Evolutionary conservation across 2,329 filamentous ascomycete species (phyloP), one percentile per base, ranked within the genome.

Genomic region (Fusarium staphyleae): DNA sequence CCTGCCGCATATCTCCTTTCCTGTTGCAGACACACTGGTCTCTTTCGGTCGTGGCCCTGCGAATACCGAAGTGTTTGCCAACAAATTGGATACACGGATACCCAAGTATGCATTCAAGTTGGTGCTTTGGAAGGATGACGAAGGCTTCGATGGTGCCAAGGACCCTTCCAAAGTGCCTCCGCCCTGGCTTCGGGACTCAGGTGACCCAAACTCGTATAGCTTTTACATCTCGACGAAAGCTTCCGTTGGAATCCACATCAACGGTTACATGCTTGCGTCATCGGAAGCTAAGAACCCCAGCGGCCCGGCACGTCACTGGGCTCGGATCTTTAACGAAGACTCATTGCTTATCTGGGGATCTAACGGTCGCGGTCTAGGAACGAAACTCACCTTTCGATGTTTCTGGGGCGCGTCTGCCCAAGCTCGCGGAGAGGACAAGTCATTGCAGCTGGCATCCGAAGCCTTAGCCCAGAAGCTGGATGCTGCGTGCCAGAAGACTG

Each of bases 41-140:
- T 88, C 87, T 0, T 98, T 91, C 86, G 93, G 93, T 24, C 86
- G 93, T 19, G 83, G 84, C 0, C 77, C 74, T 1, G 78, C 81
- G 15, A 93, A 91, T 65, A 93, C 88, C 0, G 74, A 87, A 24
- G 77, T 87, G 3, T 90, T 92, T 66, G 73, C 81, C 1, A 77
- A 87, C 40, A 75, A 72, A 24, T 75, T 77, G 18, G 91, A 97
- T 61, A 81, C 79, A 2, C 87, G 87, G 13, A 85, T 98, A 29
- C 91, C 93, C 1, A 93, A 93, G 69, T 87, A 87, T 58, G 91
- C 90, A 1, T 85, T 96, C 63, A 88, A 90, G 66, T 77, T 97
- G 30, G 79, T 91, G 28, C 84, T 95, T 24, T 91, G 88, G 81
- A 86, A 84, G 48, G 81, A 86, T 1, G 84, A 83, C 40, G 82